Percentiles rank a stretch among this genome's conserved stretches.
phyloP scores from a whole-genome alignment of 139 green algal species.

The Tetraselmis striata region DNA sequence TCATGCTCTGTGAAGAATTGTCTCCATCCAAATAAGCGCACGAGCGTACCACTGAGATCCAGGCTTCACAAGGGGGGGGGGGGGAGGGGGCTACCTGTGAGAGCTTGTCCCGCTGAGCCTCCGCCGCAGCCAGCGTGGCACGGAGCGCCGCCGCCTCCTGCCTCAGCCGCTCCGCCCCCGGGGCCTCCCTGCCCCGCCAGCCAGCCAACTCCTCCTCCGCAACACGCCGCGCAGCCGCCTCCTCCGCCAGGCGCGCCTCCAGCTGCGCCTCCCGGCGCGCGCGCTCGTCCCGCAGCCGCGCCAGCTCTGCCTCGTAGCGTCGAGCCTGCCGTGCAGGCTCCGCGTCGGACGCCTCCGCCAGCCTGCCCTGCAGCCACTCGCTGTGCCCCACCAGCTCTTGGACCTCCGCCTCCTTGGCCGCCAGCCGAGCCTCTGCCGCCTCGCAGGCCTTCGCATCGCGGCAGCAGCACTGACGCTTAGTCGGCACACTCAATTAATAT shows the following conservation, averaged over 20 bases:
- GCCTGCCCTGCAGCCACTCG: neutral
- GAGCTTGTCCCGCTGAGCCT: neutral
- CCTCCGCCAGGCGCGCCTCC: neutral
- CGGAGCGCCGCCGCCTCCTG: neutral
- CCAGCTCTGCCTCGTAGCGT: neutral
- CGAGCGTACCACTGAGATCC: neutral
- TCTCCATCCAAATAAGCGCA: neutral
- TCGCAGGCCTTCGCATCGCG: neutral
- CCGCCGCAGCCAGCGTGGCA: neutral
- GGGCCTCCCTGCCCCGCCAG: neutral
- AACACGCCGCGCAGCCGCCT: neutral
- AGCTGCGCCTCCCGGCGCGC: neutral
- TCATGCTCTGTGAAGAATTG: neutral
- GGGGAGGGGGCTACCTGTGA: neutral
- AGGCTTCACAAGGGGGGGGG: neutral
- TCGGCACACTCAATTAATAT: neutral
- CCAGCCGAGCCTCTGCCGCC: neutral
- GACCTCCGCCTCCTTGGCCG: neutral
- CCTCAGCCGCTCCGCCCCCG: neutral
- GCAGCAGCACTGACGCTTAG: neutral
- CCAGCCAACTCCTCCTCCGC: neutral
- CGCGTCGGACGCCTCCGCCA: neutral
- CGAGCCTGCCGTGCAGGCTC: neutral
- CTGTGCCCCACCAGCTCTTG: neutral
- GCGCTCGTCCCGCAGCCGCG: neutral